phyloP scores from a whole-genome alignment of 2,329 filamentous ascomycete species.

The Acephala macrosclerotiorum region DNA sequence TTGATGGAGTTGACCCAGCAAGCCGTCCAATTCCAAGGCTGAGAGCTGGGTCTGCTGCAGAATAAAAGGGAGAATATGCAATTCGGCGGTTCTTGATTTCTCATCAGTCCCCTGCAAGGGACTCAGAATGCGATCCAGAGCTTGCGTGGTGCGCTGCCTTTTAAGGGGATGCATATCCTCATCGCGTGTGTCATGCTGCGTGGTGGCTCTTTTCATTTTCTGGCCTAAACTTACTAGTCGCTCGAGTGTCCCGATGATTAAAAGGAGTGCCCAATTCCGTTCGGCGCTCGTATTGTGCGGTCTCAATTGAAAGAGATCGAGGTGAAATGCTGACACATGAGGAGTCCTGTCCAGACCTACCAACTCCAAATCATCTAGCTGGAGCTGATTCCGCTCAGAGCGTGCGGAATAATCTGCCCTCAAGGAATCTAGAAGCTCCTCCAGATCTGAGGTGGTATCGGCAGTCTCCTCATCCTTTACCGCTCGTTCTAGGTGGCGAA shows the following conservation, averaged over 20 bases:
- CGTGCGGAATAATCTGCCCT: conserved; percentile 80
- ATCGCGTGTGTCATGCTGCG: conserved; percentile 24
- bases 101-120: conserved; percentile 37
- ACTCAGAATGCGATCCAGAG: conserved; percentile 39
- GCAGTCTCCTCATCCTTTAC: conserved; percentile 49
- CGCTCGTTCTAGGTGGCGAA: conserved; percentile 68
- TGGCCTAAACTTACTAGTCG: conserved; percentile 36
- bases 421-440: conserved; percentile 74
- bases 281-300: conserved; percentile 62
- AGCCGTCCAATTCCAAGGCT: conserved; percentile 58
- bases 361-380: conserved; percentile 74
- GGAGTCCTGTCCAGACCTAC: conserved; percentile 46
- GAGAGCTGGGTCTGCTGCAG: conserved; percentile 54
- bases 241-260: conserved; percentile 66
- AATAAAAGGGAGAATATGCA: conserved; percentile 61
- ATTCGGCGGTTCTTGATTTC: conserved; percentile 41
- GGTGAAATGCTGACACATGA: conserved; percentile 48
- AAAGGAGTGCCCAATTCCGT: conserved; percentile 65
- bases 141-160: conserved; percentile 37
- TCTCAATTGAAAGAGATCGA: conserved; percentile 60
- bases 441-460: conserved; percentile 54
- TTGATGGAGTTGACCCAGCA: conserved; percentile 64
- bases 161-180: conserved; percentile 39
- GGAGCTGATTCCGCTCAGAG: conserved; percentile 73
- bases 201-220: conserved; percentile 12